Percentiles rank a stretch among this genome's conserved stretches.
phyloP scores from a whole-genome alignment of 176 grass and related monocot species.

The Themeda triandra region DNA sequence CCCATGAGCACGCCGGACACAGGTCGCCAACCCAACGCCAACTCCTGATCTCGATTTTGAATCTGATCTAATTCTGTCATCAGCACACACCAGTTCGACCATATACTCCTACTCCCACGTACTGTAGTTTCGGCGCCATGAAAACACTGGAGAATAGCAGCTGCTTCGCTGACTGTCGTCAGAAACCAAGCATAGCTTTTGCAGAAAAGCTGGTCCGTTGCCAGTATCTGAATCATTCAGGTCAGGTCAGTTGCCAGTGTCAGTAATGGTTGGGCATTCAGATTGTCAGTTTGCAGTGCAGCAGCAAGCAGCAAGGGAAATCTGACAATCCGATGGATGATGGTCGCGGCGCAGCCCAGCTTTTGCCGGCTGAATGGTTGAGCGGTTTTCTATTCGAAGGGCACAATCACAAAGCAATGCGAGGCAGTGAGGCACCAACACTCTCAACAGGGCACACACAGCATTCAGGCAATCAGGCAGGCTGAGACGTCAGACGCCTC shows the following conservation, averaged over 20 bases:
- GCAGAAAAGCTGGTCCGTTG: neutral
- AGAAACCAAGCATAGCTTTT: neutral
- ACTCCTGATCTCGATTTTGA: neutral
- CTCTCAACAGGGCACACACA: too few species aligned
- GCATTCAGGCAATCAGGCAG: neutral
- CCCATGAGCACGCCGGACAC: too few species aligned
- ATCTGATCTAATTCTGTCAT: too few species aligned
- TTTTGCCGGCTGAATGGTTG: constrained; percentile 18
- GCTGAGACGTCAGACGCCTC: too few species aligned
- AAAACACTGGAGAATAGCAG: neutral
- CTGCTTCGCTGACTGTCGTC: neutral
- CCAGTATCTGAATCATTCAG: neutral
- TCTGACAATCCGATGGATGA: neutral
- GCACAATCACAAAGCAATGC: neutral
- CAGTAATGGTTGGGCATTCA: neutral
- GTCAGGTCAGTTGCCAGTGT: too few species aligned
- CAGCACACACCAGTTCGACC: too few species aligned
- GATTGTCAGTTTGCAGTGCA: neutral
- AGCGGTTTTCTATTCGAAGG: neutral
- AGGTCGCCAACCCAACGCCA: neutral
- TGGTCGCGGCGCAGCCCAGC: neutral
- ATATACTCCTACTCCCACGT: too few species aligned
- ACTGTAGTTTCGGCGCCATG: neutral
- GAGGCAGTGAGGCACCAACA: too few species aligned
- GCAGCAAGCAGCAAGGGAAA: neutral